Evolutionary conservation across 1,139 yeast genomes (phyloP), one percentile per base, ranked within the genome.

Genomic region (Hemisphaericaspora xylofermentans): DNA sequence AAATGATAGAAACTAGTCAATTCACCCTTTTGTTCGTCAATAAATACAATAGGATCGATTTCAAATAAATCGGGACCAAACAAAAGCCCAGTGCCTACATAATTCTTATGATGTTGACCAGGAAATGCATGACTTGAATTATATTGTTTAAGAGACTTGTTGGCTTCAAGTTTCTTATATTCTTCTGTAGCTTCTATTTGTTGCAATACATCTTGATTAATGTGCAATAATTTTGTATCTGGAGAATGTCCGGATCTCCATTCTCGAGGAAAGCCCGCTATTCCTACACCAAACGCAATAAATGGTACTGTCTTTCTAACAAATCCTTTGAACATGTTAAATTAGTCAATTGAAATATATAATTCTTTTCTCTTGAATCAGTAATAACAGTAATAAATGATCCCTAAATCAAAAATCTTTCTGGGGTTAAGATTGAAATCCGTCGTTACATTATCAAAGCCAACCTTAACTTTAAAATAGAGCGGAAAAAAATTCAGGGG

Each of bases 1-100:
- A 89, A 61, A 52, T 87, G 88, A 55, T 82, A 82, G 55, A 85
- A 82, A 6, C 81, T 78, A 4, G 72, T 71, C 43, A 84, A 53
- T 47, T 77, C 76, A 2, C 78, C 78, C 1, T 66, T 63, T 13
- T 63, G 51, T 13, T 61, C 61, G 52, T 82, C 71, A 35, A 68
- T 53, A 53, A 82, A 79, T 6, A 81, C 66, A 13, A 83, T 61
- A 0, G 94, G 93, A 49, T 84, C 89, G 15, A 83, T 74, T 49
- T 81, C 87, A 48, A 83, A 67, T 43, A 80, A 72, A 27, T 73
- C 68, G 6, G 78, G 78, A 0, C 89, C 88, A 52, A 75, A 80
- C 37, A 85, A 62, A 9, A 84, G 59, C 0, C 91, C 91, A 34
- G 80, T 78, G 0, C 82, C 80, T 3, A 84, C 87, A 56, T 82